Conservation (phyloP, 2,329 filamentous ascomycete species). For the Taxawa tesnikishii region DNA sequence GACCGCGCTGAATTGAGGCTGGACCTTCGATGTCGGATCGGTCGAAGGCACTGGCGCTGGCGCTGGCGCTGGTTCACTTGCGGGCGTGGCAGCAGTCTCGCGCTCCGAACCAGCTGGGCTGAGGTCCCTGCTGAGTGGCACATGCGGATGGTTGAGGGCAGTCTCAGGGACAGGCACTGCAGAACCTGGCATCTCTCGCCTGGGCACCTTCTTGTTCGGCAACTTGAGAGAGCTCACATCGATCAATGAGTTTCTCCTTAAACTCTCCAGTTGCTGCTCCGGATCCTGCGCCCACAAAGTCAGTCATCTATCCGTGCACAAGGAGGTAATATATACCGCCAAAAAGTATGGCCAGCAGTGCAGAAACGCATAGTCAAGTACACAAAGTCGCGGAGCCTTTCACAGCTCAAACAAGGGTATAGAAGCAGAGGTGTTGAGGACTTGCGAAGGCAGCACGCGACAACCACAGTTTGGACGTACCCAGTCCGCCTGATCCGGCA, state of each 20-base stretch:
- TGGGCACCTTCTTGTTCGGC: constrained; percentile 14
- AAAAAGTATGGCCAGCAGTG: too few relatives aligned
- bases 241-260: constrained; percentile 31
- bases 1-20: constrained; percentile 2
- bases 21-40: too few relatives aligned
- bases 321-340: too few relatives aligned
- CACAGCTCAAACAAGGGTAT: too few relatives aligned
- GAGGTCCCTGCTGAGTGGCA: not conserved
- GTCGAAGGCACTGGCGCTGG: not conserved
- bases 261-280: constrained; percentile 30
- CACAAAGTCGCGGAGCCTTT: too few relatives aligned
- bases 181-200: constrained; percentile 17
- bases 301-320: too few relatives aligned
- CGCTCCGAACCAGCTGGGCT: constrained; percentile 1
- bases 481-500: constrained; percentile 83
- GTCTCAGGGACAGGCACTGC: not conserved
- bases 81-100: not conserved
- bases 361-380: not conserved
- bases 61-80: constrained; percentile 2
- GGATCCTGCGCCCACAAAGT: constrained; percentile 27
- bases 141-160: not conserved
- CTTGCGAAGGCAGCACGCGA: too few relatives aligned
- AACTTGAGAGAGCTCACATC: constrained; percentile 17
- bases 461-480: too few relatives aligned
- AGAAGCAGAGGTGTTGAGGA: too few relatives aligned